These are phyloP conservation scores for Fusarium decemcellulare DNA, from an alignment of 2,329 filamentous ascomycete species.

Conservation along the genomic window DNA sequence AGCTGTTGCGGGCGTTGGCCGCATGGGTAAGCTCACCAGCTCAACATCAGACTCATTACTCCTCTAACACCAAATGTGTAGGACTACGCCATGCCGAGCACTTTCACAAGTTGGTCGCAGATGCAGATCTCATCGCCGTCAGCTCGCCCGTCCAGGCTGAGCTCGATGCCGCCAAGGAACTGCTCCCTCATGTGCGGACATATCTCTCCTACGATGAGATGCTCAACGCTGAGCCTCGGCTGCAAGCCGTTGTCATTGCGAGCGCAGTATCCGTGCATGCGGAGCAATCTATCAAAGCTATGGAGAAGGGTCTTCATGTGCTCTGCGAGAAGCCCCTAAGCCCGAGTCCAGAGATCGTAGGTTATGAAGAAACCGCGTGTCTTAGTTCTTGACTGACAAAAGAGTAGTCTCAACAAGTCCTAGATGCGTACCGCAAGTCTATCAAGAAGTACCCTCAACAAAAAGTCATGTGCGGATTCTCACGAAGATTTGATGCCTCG, in stretches of 20 bases:
- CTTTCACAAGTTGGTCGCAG: conserved; percentile 1
- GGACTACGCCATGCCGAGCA: conserved; percentile 9
- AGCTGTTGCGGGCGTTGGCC: conserved; percentile 4
- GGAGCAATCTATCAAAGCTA: background rate
- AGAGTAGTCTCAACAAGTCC: background rate
- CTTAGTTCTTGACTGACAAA: background rate
- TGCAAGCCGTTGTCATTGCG: background rate
- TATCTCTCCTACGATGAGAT: conserved; percentile 5
- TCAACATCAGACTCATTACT: background rate
- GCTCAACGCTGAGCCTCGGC: background rate
- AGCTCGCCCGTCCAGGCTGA: conserved; percentile 4
- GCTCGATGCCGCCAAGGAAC: background rate
- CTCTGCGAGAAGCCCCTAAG: conserved; percentile 3
- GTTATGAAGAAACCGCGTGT: background rate
- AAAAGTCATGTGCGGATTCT: conserved; percentile 6
- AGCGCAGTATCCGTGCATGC: conserved; percentile 4
- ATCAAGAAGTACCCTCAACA: background rate
- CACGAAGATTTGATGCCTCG: conserved; percentile 1
- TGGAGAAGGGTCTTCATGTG: conserved; percentile 3
- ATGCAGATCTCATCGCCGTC: conserved; percentile 2
- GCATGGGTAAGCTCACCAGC: conserved; percentile 7
- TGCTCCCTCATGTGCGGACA: conserved; percentile 1
- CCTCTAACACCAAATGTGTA: background rate
- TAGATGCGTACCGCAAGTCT: background rate
- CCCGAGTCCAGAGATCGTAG: conserved; percentile 1